Percentiles rank a stretch among this genome's conserved stretches.
These are phyloP conservation scores for Galerina marginata DNA, from an alignment of 768 basidiomycete genomes.

Conservation along the genomic window DNA sequence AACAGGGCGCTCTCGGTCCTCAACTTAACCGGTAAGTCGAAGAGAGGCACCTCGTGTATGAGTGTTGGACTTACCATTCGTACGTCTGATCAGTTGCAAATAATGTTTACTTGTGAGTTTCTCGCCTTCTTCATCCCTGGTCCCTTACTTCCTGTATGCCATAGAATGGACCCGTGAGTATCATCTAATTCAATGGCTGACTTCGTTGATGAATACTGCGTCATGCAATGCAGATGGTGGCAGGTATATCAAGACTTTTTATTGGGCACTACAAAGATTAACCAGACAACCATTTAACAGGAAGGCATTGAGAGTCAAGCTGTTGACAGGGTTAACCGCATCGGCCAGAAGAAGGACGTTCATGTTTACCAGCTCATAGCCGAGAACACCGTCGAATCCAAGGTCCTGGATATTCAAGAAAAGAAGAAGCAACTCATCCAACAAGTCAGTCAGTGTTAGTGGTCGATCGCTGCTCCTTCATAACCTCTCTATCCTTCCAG, in stretches of 20 bases:
- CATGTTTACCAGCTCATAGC: conserved; percentile 91
- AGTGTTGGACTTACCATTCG: neutral
- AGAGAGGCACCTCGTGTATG: neutral
- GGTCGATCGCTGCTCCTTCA: neutral
- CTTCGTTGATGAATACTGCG: neutral
- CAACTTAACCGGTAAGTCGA: conserved; percentile 66
- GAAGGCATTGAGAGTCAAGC: conserved; percentile 88
- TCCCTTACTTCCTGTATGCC: conserved; percentile 11
- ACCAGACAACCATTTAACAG: conserved; percentile 32
- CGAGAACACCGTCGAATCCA: conserved; percentile 87
- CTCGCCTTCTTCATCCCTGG: neutral
- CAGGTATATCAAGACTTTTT: conserved; percentile 45
- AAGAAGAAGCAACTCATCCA: conserved; percentile 81
- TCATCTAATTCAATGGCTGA: neutral
- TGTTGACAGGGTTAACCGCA: conserved; percentile 81
- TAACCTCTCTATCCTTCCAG: conserved; percentile 38
- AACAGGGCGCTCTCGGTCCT: conserved; percentile 78
- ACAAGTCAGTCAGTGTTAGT: conserved; percentile 50
- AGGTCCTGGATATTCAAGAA: conserved; percentile 88
- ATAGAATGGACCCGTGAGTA: conserved; percentile 84
- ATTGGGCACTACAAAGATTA: neutral
- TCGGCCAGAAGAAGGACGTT: conserved; percentile 84
- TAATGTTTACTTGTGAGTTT: conserved; percentile 77
- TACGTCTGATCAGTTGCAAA: conserved; percentile 61
- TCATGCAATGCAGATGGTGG: conserved; percentile 67